These are phyloP conservation scores for Ochetophila trinervis DNA, from an alignment of 306 rosid genomes.

Conservation along the genomic window DNA sequence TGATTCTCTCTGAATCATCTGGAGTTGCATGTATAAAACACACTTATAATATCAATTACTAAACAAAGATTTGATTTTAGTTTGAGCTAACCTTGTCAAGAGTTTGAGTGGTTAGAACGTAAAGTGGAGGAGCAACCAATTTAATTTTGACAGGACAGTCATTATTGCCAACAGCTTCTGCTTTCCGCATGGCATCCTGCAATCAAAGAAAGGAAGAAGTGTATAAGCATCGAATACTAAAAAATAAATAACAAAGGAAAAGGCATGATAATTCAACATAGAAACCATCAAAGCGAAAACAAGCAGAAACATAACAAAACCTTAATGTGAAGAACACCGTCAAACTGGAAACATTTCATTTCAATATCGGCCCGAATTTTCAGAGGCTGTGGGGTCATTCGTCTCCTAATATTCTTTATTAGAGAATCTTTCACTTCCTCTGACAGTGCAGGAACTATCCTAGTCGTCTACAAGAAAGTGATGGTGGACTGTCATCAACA, in stretches of 20 bases:
- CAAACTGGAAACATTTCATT: slow-evolving; percentile 96
- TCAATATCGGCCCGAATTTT: slow-evolving; percentile 95
- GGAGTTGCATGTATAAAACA: not conserved
- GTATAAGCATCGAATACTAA: not conserved
- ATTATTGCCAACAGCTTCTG: slow-evolving; percentile 90
- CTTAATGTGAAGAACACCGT: slow-evolving; percentile 95
- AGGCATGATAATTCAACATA: not conserved
- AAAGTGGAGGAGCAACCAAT: slow-evolving; percentile 95
- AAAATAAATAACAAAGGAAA: not conserved
- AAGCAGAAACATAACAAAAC: slow-evolving; percentile 23
- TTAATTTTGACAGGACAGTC: slow-evolving; percentile 98
- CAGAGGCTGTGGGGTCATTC: slow-evolving; percentile 97
- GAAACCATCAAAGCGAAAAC: not conserved
- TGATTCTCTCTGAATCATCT: not conserved
- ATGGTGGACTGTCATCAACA: slow-evolving; percentile 5
- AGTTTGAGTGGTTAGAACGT: slow-evolving; percentile 94
- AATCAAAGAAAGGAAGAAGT: not conserved
- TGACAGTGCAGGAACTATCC: slow-evolving; percentile 78
- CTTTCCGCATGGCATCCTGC: slow-evolving; percentile 92
- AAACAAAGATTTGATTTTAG: not conserved
- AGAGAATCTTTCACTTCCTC: slow-evolving; percentile 84
- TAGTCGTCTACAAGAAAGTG: slow-evolving; percentile 48
- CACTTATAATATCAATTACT: not conserved
- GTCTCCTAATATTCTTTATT: slow-evolving; percentile 75
- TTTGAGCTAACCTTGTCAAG: slow-evolving; percentile 79